Base-by-base conservation (phyloP, 2,329 filamentous ascomycete species). In the Diaporthe velutina region DNA sequence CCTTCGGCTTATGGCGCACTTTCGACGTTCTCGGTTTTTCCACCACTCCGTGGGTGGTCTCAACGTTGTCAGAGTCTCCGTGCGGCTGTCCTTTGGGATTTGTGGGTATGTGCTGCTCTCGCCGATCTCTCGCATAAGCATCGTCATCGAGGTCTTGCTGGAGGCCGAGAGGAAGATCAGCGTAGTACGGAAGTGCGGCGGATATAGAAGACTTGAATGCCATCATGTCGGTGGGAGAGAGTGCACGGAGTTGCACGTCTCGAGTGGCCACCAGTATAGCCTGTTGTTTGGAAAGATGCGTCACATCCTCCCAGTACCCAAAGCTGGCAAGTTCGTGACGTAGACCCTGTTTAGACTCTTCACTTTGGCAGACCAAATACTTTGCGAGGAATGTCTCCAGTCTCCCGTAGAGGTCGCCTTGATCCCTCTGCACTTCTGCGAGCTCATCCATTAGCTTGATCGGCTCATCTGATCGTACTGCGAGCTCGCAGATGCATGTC, bases 191-290 rank as follows among this genome's bases (percentile, higher is more conserved):
- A 13, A 68, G 10, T 10, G 42, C 64, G 35, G 45, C 48, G 42
- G 48, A 15, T 15, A 68, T 40, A n/a, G 64, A 68, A 5, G 42
- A 38, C 2, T 38, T 12, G 22, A 68, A 68, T 9, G 45, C 64
- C 30, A 3, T 15, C 30, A 68, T 40, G 9, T 68, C 64, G 9
- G n/a, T 35, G 22, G 9, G 19, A 6, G 64, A 68, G 9, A 68
- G 64, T 28, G 64, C 48, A 12, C 19, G 42, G 30, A 54, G 64
- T 8, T 50, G 64, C 19, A 68, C 25, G 22, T 68, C 64, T 68
- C 48, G 64, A 7, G 48, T 38, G 25, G 64, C 64, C 19, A 68
- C 12, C n/a, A 25, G n/a, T 7, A 38, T 7, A 35, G 35, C n/a
- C 30, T 35, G 30, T 19, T 6, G 13, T 9, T 19, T 25, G 28